Base-by-base conservation (phyloP, 768 basidiomycete species). In the Hortiboletus flavorubellus region DNA sequence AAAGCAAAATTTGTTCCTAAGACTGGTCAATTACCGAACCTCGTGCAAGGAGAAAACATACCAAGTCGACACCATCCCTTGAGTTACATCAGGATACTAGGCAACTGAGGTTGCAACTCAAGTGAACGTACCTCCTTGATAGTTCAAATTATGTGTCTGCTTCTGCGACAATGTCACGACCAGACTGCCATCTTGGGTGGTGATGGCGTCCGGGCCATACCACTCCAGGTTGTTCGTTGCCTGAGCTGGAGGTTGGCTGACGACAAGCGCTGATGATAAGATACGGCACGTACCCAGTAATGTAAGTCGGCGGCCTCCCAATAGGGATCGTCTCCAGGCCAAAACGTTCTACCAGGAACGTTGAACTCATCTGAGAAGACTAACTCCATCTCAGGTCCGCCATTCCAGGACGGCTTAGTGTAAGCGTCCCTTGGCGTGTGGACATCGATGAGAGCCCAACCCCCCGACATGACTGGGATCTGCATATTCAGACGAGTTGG, bases 1-100 rank as follows among this genome's bases (percentile, higher is more conserved):
- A 71, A 93, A 93, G 69, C 90, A 95, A 57, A 96, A 87, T 71
- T 93, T 92, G 71, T 93, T 93, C 89, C 83, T 83, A 55, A 11
- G n/a, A 18, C 8, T 26, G 46, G 15, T 67, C 31, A 66, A 43
- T 41, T 42, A 16, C 48, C 5, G 46, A 48, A 42, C 15, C 49
- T 43, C 16, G 34, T 35, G 14, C 38, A 53, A 51, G 34, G 37
- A 54, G 33, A 35, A 23, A 16, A 55, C 62, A 54, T 56, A 67
- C 71, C 75, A 78, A 11, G 76, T 73, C 12, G 73, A 70, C 66
- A 80, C 68, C 77, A 82, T 77, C 10, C 78, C 79, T 83, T 49
- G 62, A 70, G 75, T 73, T 47, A 71, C 63, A 41, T 62, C 34
- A 71, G 58, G 62, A 76, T 76, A 16, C 35, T 30, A 54, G 46